phyloP scores from a whole-genome alignment of 2,329 filamentous ascomycete genomes.

The Pleochaeta shiraiana region DNA sequence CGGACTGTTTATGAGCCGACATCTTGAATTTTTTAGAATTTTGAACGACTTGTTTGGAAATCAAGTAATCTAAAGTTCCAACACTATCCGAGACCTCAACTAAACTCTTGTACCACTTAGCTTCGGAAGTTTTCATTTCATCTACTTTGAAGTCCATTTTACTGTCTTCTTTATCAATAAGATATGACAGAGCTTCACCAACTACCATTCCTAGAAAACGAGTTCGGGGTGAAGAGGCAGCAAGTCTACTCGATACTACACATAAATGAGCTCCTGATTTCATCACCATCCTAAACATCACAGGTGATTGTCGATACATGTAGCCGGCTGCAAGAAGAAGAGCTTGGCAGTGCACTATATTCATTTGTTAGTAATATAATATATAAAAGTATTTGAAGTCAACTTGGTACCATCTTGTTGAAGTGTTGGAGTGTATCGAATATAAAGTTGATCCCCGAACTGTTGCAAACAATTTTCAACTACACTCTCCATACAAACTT shows the following conservation, averaged over 20 bases:
- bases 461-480: slow-evolving; percentile 47
- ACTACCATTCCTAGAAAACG: slow-evolving; percentile 77
- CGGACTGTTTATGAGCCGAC: slow-evolving; percentile 14
- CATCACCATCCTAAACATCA: slow-evolving; percentile 44
- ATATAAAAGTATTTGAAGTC: neutral
- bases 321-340: slow-evolving; percentile 61
- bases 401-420: slow-evolving; percentile 57
- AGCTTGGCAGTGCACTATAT: slow-evolving; percentile 52
- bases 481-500: slow-evolving; percentile 29
- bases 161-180: slow-evolving; percentile 41
- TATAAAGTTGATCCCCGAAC: slow-evolving; percentile 73
- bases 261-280: slow-evolving; percentile 54
- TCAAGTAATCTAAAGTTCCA: slow-evolving; percentile 33
- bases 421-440: slow-evolving; percentile 62
- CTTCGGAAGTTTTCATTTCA: slow-evolving; percentile 52
- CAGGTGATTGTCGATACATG: slow-evolving; percentile 40
- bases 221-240: slow-evolving; percentile 49
- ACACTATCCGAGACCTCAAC: slow-evolving; percentile 37
- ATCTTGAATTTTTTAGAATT: slow-evolving; percentile 7
- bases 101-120: slow-evolving; percentile 50
- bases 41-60: slow-evolving; percentile 11
- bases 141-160: slow-evolving; percentile 69
- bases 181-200: slow-evolving; percentile 44
- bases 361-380: slow-evolving; percentile 4
- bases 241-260: slow-evolving; percentile 66